Percentiles rank a stretch among this genome's conserved stretches.
Conservation (phyloP, 495 filamentous ascomycete genomes). For the Talaromyces adpressus region DNA sequence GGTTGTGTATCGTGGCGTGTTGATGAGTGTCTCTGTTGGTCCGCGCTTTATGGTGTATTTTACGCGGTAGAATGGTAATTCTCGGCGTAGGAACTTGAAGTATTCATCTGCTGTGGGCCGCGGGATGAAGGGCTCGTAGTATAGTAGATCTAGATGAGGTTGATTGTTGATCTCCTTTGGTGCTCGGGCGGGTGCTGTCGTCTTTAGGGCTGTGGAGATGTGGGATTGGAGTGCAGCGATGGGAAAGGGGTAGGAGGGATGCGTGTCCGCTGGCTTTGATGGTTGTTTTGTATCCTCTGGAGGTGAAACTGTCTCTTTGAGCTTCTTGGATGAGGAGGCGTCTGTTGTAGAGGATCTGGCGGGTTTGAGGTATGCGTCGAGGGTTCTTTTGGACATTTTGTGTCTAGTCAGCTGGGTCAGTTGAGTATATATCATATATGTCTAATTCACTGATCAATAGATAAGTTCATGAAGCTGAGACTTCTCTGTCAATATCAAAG, state of each 20-base stretch:
- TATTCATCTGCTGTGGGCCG: slow-evolving; percentile 42
- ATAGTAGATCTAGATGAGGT: slow-evolving; percentile 58
- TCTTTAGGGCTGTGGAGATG: slow-evolving; percentile 28
- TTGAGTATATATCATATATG: neutral
- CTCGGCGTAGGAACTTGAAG: slow-evolving; percentile 55
- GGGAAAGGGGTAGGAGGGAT: slow-evolving; percentile 57
- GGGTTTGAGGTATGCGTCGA: slow-evolving; percentile 7
- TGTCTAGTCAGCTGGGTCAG: neutral
- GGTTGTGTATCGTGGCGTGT: slow-evolving; percentile 63
- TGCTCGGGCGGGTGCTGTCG: slow-evolving; percentile 17
- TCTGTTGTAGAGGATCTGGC: neutral
- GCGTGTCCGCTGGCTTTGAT: slow-evolving; percentile 13
- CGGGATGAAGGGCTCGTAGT: slow-evolving; percentile 60
- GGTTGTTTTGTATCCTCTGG: neutral
- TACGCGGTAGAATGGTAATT: slow-evolving; percentile 67
- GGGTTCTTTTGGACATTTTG: slow-evolving; percentile 3
- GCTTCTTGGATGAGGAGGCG: slow-evolving; percentile 6
- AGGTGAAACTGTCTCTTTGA: neutral
- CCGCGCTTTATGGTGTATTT: slow-evolving; percentile 60
- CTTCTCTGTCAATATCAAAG: neutral
- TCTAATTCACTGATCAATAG: neutral
- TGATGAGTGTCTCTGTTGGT: slow-evolving; percentile 48
- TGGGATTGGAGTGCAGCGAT: slow-evolving; percentile 46
- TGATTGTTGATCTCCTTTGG: slow-evolving; percentile 45
- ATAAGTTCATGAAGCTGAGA: neutral